Base-by-base conservation (phyloP, 345 rosid species). In the Alliaria petiolata region DNA sequence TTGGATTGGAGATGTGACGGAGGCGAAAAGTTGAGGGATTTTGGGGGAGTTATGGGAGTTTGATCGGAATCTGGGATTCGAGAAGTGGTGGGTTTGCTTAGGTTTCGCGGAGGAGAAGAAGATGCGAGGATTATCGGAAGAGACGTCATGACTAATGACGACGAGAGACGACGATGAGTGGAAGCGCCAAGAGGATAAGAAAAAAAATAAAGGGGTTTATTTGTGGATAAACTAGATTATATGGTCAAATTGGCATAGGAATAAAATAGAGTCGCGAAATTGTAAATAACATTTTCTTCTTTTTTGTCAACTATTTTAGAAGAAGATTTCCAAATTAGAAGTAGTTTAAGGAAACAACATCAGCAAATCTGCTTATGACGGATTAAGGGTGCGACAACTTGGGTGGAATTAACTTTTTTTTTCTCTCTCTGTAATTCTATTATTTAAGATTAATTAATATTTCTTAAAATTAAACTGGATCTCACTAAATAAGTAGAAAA, bases 131-230 rank as follows among this genome's bases (percentile, higher is more conserved):
- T 58, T 7, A 42, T 57, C 36, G 67, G 77, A 31, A 74, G 77
- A 74, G 77, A 47, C 28, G 66, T 47, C 77, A 65, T 73, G 1
- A 38, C 59, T 35, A 4, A 45, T 4, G 47, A 53, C 39, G 62
- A 62, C 54, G 76, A 61, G 62, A 20, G 71, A 26, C 20, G 8
- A 38, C 30, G 8, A 38, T 64, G 50, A 15, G 50, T 35, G 47
- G 67, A 71, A 72, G 65, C 65, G 64, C 62, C 33, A 42, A 43
- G 70, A 25, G 49, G 76, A 72, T 72, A 72, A 72, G 65, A 43
- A 33, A 20, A 19, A 5, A 22, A 22, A 22, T 31, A 3, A 30
- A 13, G 49, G 49, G 65, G 35, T 20, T 59, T 39, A 38, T 20
- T 12, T 13, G 14, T 39, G n/a, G n/a, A n/a, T 1, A 4, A 8